Conservation (phyloP, 1,284 basidiomycete genomes). For the Coniferiporia sulphurascens region DNA sequence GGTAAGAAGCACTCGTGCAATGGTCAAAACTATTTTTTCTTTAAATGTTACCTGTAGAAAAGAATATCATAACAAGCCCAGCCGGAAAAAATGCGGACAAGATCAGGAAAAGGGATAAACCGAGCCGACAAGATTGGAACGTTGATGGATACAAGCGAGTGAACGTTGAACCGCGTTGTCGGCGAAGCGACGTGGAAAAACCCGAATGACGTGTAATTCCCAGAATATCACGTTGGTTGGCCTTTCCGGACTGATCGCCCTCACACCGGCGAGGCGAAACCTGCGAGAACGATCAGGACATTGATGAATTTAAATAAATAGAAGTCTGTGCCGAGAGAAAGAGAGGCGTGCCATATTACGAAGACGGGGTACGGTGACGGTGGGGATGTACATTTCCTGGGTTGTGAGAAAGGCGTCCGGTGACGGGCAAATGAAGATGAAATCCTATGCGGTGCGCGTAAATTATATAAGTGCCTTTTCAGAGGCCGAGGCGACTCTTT, state of each 20-base stretch:
- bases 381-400: not conserved
- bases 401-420: not conserved
- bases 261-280: not conserved
- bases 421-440: not conserved
- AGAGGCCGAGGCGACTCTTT: slow-evolving; percentile 49
- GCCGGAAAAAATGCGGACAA: too few relatives aligned
- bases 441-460: not conserved
- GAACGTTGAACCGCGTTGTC: too few relatives aligned
- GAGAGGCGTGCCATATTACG: not conserved
- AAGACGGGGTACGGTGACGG: not conserved
- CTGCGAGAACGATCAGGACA: not conserved
- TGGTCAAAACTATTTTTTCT: not conserved
- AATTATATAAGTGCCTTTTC: slow-evolving; percentile 22
- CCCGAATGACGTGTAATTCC: too few relatives aligned
- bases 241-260: not conserved
- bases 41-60: not conserved
- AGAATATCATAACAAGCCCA: not conserved
- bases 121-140: too few relatives aligned
- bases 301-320: not conserved
- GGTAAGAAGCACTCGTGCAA: not conserved
- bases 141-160: too few relatives aligned
- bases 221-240: not conserved
- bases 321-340: not conserved
- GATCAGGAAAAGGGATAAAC: too few relatives aligned
- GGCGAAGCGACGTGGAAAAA: too few relatives aligned